Evolutionary conservation across 257 asterid species (phyloP), one percentile per base, ranked within the genome.

Genomic region (Thymus quinquecostatus): DNA sequence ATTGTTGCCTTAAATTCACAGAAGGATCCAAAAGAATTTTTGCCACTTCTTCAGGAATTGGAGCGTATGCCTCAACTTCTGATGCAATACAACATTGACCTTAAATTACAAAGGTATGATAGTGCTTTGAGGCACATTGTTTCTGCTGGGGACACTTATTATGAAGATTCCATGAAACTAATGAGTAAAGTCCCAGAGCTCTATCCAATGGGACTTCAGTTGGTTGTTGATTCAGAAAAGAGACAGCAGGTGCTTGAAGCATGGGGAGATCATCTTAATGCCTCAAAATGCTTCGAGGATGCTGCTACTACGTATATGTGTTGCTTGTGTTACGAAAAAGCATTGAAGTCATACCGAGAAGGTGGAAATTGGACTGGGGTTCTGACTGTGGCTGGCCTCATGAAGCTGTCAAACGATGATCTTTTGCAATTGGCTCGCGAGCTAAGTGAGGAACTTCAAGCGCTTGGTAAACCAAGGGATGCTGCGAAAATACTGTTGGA

Each of bases 1-100:
- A 89, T 95, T 36, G 99, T 95, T 56, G 99, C 97, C 6, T 81
- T 95, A 75, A 89, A 92, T 79, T 95, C 99, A 68, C 99, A 92
- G 73, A 86, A 82, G 74, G 99, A 95, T 76, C 99, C 99, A 12
- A 95, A 89, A 83, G 98, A 95, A 68, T 89, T 95, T 80, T 87
- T 95, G 78, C 99, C 99, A 41, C 88, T 88, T 79, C 98, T 95
- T 73, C 87, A 95, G 81, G 91, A 90, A 72, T 68, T 95, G 60
- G 96, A 95, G 68, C 60, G 65, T 12, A 83, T 92, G 97, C 92
- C 96, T 41, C 48, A 76, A 58, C 85, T 80, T 63, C 68, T 92
- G 70, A 92, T 92, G 96, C 86, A 82, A 65, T 95, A 86, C 81
- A 88, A 83, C 75, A 86, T 92, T 70, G 99, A 95, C 86, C 89